Evolutionary conservation across 306 rosid species (phyloP), one percentile per base, ranked within the genome.

Genomic region (Sicyos edulis): DNA sequence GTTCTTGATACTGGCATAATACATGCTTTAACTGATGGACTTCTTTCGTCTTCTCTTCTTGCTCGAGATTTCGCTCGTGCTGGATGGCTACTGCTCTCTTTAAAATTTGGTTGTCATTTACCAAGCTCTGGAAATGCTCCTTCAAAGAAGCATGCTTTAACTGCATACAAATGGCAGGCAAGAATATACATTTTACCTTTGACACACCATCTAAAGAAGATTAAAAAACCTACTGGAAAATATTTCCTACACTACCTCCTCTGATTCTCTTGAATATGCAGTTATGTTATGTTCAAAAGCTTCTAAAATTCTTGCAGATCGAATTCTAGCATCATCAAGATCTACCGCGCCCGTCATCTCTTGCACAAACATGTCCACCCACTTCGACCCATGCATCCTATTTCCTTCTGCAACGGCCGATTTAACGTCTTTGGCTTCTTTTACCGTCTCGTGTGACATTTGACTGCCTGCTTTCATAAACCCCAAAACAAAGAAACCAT

Each of bases 81-180:
- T 81, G 84, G 70, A 81, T 81, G 54, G 82, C 77, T 10, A 81
- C 75, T 0, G 82, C 85, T 81, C 79, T 81, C 75, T 81, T 81
- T 71, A 81, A 72, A 51, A 81, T 78, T 49, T 78, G 85, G 54
- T 81, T 81, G 79, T 78, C 79, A 45, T 81, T 75, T 81, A 81
- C 74, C 81, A 81, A 58, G 44, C 56, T 78, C 62, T 81, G 82
- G 49, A 75, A 24, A 72, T 78, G 82, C 74, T 71, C 77, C 79
- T 75, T 78, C 65, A 81, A 68, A 26, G 77, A 71, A 2, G 72
- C 75, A 71, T 78, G 74, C 21, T 75, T 72, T 56, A 71, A 29
- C 82, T 81, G 82, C 79, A 21, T 47, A 8, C 6, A 6, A 16
- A 58, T 1, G 45, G 44, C 22, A 52, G 75, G 66, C 55, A 10